Conservation (phyloP, 768 basidiomycete genomes). For the Termitomyces titanicus region DNA sequence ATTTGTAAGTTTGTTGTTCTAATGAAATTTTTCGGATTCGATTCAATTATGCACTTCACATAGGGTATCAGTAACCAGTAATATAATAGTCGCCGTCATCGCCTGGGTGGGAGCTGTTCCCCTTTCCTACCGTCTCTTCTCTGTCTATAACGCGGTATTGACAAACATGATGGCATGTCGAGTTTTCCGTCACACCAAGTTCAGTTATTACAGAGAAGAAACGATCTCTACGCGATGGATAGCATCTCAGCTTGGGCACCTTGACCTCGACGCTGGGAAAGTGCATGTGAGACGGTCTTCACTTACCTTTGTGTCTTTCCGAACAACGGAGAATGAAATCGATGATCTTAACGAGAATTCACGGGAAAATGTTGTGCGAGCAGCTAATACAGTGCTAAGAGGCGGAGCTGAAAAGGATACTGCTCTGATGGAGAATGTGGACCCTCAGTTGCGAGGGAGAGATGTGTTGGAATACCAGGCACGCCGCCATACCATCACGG, state of each 20-base stretch:
- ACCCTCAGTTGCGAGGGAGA: neutral
- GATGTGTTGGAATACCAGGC: too few relatives aligned
- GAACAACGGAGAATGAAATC: neutral
- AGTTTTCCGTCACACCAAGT: constrained; percentile 12
- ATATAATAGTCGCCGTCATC: constrained; percentile 3
- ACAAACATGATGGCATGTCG: constrained; percentile 15
- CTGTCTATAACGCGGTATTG: constrained; percentile 1
- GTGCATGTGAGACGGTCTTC: neutral
- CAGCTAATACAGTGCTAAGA: neutral
- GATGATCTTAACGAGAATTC: neutral
- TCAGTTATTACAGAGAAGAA: constrained; percentile 9
- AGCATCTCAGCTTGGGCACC: neutral
- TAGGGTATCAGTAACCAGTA: constrained; percentile 13
- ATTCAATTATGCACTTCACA: neutral
- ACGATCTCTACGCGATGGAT: constrained; percentile 6
- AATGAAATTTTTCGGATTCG: neutral
- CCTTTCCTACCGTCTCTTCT: constrained; percentile 6
- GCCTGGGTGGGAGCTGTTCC: constrained; percentile 5
- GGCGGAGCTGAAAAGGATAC: neutral
- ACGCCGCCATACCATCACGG: too few relatives aligned
- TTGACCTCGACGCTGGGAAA: neutral
- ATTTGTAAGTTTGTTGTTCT: constrained; percentile 21
- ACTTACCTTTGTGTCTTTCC: neutral
- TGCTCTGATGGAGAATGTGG: neutral
- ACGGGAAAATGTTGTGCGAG: neutral